Conservation (phyloP, 345 rosid genomes). For the Boechera divaricarpa region DNA sequence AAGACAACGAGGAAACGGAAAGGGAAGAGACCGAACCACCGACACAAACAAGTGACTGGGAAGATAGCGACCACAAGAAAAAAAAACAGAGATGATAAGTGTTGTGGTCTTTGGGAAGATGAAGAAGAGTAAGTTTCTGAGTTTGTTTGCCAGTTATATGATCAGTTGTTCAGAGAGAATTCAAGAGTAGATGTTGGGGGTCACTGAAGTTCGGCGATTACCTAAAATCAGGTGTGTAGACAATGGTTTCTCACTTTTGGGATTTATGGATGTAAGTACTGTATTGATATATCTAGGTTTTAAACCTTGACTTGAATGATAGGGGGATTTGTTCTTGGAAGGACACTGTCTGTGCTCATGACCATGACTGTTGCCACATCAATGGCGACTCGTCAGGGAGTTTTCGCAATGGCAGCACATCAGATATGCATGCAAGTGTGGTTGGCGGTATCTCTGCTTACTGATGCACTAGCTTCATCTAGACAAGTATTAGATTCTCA, state of each 20-base stretch:
- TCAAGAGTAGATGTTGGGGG: conserved; percentile 30
- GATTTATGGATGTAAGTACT: not conserved
- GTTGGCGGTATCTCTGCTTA: conserved; percentile 92
- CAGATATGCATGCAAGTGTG: conserved; percentile 99
- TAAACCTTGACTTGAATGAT: conserved; percentile 24
- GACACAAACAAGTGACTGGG: too few species aligned
- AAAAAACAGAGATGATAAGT: too few species aligned
- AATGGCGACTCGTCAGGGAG: conserved; percentile 94
- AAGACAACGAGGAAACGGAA: too few species aligned
- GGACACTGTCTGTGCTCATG: conserved; percentile 76
- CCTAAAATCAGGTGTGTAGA: conserved; percentile 78
- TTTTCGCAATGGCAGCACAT: too few species aligned
- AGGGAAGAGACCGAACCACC: too few species aligned
- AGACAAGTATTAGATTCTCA: conserved; percentile 66
- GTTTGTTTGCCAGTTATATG: too few species aligned
- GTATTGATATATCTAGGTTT: not conserved
- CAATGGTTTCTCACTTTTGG: conserved; percentile 29
- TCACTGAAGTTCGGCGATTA: conserved; percentile 79
- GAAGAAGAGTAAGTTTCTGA: too few species aligned
- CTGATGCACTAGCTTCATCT: conserved; percentile 92
- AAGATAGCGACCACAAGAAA: too few species aligned
- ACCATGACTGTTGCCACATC: conserved; percentile 91
- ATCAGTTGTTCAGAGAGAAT: too few species aligned
- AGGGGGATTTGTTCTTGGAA: conserved; percentile 94
- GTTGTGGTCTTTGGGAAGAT: too few species aligned